A percentile compares a stretch with the other conserved stretches of the same genome.
phyloP scores from a whole-genome alignment of 371 early-diverging fungal genomes.

The Mucor irregularis region DNA sequence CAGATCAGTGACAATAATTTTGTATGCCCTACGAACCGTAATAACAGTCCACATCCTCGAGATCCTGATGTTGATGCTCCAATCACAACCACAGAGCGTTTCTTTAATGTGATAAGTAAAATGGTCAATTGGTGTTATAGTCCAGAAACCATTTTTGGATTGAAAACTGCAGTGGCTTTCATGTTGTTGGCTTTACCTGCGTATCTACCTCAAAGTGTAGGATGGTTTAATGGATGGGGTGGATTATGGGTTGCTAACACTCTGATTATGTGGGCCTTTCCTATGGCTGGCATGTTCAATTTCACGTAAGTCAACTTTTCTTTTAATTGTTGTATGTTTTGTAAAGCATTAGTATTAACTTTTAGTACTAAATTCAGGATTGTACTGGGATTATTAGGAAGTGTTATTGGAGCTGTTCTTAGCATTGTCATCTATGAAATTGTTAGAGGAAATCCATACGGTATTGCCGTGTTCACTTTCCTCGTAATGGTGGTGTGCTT shows the following conservation, averaged over 20 bases:
- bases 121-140: conserved; percentile 25
- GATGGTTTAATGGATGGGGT: conserved; percentile 40
- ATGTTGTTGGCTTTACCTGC: conserved; percentile 35
- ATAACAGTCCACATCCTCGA: conserved; percentile 6
- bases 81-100: conserved; percentile 14
- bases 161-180: conserved; percentile 36
- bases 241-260: conserved; percentile 47
- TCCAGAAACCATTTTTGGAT: conserved; percentile 28
- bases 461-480: conserved; percentile 31
- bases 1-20: neutral
- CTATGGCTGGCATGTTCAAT: conserved; percentile 37
- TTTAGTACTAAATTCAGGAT: too few species aligned
- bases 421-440: conserved; percentile 51
- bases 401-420: conserved; percentile 29
- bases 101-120: conserved; percentile 16
- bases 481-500: conserved; percentile 21
- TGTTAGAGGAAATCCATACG: conserved; percentile 40
- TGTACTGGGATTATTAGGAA: conserved; percentile 29
- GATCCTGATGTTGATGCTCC: conserved; percentile 48
- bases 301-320: conserved; percentile 23
- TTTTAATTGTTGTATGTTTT: neutral
- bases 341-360: too few species aligned
- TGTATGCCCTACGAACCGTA: neutral
- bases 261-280: conserved; percentile 39
- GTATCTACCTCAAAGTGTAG: conserved; percentile 26